phyloP scores from a whole-genome alignment of 2,329 filamentous ascomycete species.

The Claviceps fusiformis region DNA sequence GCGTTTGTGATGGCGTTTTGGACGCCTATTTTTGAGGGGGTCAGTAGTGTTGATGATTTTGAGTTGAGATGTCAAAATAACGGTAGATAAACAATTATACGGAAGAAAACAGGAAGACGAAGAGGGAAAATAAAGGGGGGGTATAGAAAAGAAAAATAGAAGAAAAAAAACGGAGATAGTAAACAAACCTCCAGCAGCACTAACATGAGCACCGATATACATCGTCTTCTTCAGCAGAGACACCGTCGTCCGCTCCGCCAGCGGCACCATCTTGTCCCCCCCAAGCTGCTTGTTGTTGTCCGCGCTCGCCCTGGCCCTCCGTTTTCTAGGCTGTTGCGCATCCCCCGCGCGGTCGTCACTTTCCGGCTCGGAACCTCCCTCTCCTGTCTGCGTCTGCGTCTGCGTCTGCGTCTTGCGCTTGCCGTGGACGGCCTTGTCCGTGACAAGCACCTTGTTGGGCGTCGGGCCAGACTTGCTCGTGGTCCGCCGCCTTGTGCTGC shows the following conservation, averaged over 20 bases:
- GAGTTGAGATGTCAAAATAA: too few species aligned
- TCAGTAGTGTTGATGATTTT: too few species aligned
- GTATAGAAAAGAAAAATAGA: background rate
- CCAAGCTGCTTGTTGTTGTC: conserved; percentile 13
- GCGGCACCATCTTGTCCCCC: conserved; percentile 37
- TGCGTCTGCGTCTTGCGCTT: conserved; percentile 12
- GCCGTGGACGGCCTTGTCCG: background rate
- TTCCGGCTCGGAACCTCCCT: background rate
- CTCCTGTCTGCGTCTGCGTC: conserved; percentile 10
- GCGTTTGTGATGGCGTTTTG: conserved; percentile 77
- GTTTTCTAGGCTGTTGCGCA: conserved; percentile 27
- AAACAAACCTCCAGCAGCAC: conserved; percentile 62
- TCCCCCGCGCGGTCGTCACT: conserved; percentile 10
- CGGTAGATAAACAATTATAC: too few species aligned
- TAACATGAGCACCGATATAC: conserved; percentile 87
- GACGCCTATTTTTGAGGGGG: conserved; percentile 44
- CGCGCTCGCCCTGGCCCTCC: conserved; percentile 14
- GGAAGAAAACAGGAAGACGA: background rate
- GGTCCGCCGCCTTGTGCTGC: background rate
- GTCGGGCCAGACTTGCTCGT: conserved; percentile 8
- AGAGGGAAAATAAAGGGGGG: too few species aligned
- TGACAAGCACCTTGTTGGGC: conserved; percentile 9
- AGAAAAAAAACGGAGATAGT: too few species aligned
- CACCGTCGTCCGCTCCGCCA: conserved; percentile 54
- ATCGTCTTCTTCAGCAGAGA: conserved; percentile 53